Conservation (phyloP, 1,284 basidiomycete species). For the Clitocybe nebularis region DNA sequence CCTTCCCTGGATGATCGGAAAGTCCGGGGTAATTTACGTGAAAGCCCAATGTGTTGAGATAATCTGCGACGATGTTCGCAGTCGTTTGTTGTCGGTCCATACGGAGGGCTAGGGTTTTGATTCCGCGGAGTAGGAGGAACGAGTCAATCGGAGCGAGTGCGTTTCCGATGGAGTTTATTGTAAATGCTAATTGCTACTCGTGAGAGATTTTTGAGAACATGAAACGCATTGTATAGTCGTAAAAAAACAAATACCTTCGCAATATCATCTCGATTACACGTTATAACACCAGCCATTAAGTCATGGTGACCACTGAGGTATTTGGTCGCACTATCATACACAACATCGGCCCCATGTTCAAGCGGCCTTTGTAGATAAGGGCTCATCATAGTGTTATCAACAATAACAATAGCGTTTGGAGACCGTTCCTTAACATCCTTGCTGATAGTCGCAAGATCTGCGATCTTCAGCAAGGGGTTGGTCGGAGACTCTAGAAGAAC, state of each 20-base stretch:
- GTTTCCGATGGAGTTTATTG: slow-evolving; percentile 97
- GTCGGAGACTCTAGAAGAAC: slow-evolving; percentile 97
- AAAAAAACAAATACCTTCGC: slow-evolving; percentile 57
- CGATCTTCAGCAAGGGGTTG: slow-evolving; percentile 95
- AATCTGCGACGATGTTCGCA: slow-evolving; percentile 82
- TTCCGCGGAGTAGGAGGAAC: slow-evolving; percentile 92
- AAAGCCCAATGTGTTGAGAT: slow-evolving; percentile 87
- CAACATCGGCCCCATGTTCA: slow-evolving; percentile 94
- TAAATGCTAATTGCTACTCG: slow-evolving; percentile 64
- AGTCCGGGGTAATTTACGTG: slow-evolving; percentile 94
- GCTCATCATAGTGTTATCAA: slow-evolving; percentile 99
- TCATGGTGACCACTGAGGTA: slow-evolving; percentile 99
- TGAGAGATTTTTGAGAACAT: slow-evolving; percentile 9
- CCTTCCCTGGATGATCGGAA: slow-evolving; percentile 77
- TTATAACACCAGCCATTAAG: slow-evolving; percentile 95
- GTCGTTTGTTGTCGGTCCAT: slow-evolving; percentile 94
- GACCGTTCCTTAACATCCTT: slow-evolving; percentile 78
- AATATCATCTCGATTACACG: slow-evolving; percentile 89
- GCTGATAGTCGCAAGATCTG: slow-evolving; percentile 82
- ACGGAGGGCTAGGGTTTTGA: slow-evolving; percentile 95
- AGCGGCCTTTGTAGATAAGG: slow-evolving; percentile 96
- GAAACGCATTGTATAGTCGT: slow-evolving; percentile 2
- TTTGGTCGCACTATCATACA: slow-evolving; percentile 98
- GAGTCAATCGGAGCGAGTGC: slow-evolving; percentile 94
- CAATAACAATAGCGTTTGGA: slow-evolving; percentile 83